These are phyloP conservation scores for Pleurotus tuber-regium DNA, from an alignment of 768 basidiomycete species.

Conservation along the genomic window DNA sequence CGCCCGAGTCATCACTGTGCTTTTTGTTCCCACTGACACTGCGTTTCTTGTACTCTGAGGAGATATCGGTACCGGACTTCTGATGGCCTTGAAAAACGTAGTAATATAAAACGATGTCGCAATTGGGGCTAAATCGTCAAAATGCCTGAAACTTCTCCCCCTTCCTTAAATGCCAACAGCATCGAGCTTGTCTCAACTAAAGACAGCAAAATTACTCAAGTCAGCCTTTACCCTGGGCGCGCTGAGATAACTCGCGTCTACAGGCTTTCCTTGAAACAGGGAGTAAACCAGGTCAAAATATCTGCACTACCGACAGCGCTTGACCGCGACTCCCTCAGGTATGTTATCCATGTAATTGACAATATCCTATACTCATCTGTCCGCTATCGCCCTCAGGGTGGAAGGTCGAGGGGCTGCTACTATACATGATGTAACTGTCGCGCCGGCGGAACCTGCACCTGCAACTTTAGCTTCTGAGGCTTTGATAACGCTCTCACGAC, in stretches of 20 bases:
- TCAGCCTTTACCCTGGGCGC: slow-evolving; percentile 39
- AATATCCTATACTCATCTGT: no score
- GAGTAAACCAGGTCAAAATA: slow-evolving; percentile 39
- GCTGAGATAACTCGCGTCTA: slow-evolving; percentile 42
- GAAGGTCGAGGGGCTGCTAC: slow-evolving; percentile 44
- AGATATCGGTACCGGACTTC: no score
- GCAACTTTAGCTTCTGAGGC: no score
- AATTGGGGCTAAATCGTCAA: no score
- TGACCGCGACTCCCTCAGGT: slow-evolving; percentile 41
- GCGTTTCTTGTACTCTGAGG: no score
- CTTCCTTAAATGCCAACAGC: slow-evolving; percentile 14
- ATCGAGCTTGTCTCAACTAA: slow-evolving; percentile 28
- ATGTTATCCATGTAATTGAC: slow-evolving; percentile 5
- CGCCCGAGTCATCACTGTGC: no score
- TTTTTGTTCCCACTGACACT: no score
- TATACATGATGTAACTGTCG: slow-evolving; percentile 42
- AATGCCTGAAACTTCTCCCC: not conserved
- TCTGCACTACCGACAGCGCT: slow-evolving; percentile 34
- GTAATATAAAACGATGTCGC: no score
- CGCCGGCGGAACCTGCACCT: slow-evolving; percentile 22
- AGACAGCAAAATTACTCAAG: slow-evolving; percentile 34
- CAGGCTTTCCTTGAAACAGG: slow-evolving; percentile 33
- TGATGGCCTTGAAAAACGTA: no score
- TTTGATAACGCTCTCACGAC: slow-evolving; percentile 20
- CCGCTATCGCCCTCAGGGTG: slow-evolving; percentile 34